These are phyloP conservation scores for Leishmania guyanensis DNA, from an alignment of 208 protist genomes.

Conservation along the genomic window DNA sequence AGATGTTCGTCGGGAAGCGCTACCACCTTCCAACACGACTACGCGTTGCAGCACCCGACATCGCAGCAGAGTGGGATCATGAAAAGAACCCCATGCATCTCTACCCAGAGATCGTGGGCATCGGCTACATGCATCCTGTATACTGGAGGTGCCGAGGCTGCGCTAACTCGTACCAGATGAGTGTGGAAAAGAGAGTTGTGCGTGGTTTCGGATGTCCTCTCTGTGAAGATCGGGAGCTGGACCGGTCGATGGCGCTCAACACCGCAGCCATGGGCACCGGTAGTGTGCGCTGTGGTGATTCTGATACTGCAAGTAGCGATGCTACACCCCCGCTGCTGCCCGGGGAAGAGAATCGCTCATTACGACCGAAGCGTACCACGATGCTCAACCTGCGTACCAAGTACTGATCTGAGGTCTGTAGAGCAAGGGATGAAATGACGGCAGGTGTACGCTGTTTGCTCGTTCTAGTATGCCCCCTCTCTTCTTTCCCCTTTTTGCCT, in stretches of 20 bases:
- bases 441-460: not conserved
- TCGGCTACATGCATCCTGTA: conserved; percentile 74
- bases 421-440: not conserved
- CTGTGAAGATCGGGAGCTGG: conserved; percentile 36
- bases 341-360: conserved; percentile 58
- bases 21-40: conserved; percentile 87
- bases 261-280: not conserved
- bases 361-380: conserved; percentile 76
- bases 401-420: conserved; percentile 44
- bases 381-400: conserved; percentile 86
- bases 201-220: conserved; percentile 73
- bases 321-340: conserved; percentile 29
- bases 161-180: conserved; percentile 66
- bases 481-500: not conserved
- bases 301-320: not conserved
- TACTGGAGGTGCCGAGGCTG: conserved; percentile 81
- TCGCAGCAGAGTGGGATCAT: conserved; percentile 89
- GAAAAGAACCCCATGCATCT: conserved; percentile 80
- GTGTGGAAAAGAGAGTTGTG: conserved; percentile 90
- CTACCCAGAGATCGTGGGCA: conserved; percentile 86
- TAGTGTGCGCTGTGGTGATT: not conserved
- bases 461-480: not conserved
- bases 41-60: conserved; percentile 81
- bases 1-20: conserved; percentile 84
- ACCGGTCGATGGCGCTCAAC: conserved; percentile 5